phyloP scores from a whole-genome alignment of 2,329 filamentous ascomycete species.

The Akanthomyces dipterigenus region DNA sequence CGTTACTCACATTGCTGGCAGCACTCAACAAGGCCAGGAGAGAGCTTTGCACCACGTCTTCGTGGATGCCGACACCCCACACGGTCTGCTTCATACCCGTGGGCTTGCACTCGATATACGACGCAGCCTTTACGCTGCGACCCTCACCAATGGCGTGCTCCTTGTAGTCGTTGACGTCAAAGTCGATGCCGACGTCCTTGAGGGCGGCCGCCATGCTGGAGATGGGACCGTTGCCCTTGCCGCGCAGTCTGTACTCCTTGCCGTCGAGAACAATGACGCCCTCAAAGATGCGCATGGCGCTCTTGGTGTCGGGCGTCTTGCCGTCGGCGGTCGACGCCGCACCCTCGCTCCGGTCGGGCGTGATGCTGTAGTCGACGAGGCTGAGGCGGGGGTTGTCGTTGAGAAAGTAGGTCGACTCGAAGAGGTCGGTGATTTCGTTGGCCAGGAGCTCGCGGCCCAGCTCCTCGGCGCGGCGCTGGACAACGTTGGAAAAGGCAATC shows the following conservation, averaged over 20 bases:
- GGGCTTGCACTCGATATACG: conserved; percentile 84
- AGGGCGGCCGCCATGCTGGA: conserved; percentile 82
- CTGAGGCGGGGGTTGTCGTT: conserved; percentile 76
- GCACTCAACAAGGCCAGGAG: conserved; percentile 80
- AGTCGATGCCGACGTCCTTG: conserved; percentile 68
- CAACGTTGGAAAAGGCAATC: conserved; percentile 80
- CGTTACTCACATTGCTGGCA: conserved; percentile 68
- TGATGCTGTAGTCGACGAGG: conserved; percentile 87
- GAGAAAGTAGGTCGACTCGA: conserved; percentile 82
- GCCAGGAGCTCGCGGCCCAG: conserved; percentile 79
- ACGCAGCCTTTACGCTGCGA: conserved; percentile 82
- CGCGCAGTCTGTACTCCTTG: conserved; percentile 68
- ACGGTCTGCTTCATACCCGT: conserved; percentile 62
- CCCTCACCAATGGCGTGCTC: conserved; percentile 86
- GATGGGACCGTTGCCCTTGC: conserved; percentile 83
- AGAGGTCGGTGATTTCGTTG: conserved; percentile 78
- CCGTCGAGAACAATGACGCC: conserved; percentile 81
- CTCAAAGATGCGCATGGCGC: conserved; percentile 74
- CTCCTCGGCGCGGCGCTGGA: conserved; percentile 74
- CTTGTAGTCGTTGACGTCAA: conserved; percentile 93
- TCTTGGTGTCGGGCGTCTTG: conserved; percentile 69
- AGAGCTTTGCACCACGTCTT: conserved; percentile 86
- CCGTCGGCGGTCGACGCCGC: conserved; percentile 66
- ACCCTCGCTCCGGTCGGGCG: conserved; percentile 63
- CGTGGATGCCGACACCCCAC: conserved; percentile 88